Base-by-base conservation (phyloP, 192 early-diverging fungal genomes). In the Coemansia sp. region DNA sequence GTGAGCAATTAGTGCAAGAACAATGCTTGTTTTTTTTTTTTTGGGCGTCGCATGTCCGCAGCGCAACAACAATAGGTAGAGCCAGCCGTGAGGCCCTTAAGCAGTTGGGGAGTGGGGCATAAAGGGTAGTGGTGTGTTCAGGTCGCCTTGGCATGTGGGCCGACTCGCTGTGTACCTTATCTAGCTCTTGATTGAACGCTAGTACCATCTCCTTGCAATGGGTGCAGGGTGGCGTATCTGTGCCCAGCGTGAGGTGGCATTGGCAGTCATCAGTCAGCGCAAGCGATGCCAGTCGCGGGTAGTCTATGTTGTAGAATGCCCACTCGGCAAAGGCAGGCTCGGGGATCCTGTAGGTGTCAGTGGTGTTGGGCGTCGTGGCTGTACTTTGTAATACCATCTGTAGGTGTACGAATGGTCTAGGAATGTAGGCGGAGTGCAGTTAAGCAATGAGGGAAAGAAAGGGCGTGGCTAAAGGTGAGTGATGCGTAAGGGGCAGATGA, bases 291-390 rank as follows among this genome's bases (percentile, higher is more conserved):
- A 81, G 70, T 14, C 23, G 59, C 25, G 38, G 37, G 43, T 69
- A 75, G 73, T 73, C 50, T 56, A 72, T 62, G 59, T 72, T 67
- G 66, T 81, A 81, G 67, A 70, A 70, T 28, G 62, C 38, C 78
- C 78, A 81, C 55, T 81, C 78, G 42, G 78, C 66, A 66, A 81
- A 76, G 41, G 57, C 67, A 21, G 73, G 78, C 55, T 69, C 73
- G 8, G 69, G 62, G 21, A 69, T 50, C 45, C 45, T 70, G 57
- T 67, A 73, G 9, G 64, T 28, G 52, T 71, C 64, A 16, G 60
- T 39, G 0, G 23, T 26, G 52, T 43, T 55, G 12, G 14, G 52
- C 28, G 26, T n/a, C 13, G 52, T 16, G 26, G 52, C 5, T 13
- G 52, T 13, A 26, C 52, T 55, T 5, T 55, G 52, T 26, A 55